Conservation (phyloP, 2,329 filamentous ascomycete genomes). For the Alternaria infectoria region DNA sequence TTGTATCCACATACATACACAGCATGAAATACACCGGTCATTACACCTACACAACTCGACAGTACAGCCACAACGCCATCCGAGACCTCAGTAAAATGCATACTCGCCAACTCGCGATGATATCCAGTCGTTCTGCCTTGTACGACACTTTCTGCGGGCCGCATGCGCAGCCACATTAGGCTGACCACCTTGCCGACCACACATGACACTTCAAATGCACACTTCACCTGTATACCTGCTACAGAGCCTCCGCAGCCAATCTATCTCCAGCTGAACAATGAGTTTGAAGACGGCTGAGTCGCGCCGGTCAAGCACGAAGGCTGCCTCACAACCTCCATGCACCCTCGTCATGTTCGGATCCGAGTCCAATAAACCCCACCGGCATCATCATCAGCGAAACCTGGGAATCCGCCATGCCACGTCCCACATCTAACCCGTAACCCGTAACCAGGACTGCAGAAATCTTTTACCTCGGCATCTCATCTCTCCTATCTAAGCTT, state of each 20-base stretch:
- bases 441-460: neutral
- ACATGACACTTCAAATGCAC: neutral
- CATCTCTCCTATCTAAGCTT: neutral
- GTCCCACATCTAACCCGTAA: neutral
- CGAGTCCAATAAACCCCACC: neutral
- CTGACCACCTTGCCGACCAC: neutral
- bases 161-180: slow-evolving; percentile 17
- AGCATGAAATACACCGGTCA: neutral
- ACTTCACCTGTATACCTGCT: neutral
- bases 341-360: neutral
- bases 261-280: neutral
- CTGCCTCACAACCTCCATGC: neutral
- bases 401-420: neutral
- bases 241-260: neutral
- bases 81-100: neutral
- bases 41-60: neutral
- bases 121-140: slow-evolving; percentile 10
- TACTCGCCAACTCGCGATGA: neutral
- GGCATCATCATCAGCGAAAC: neutral
- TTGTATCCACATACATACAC: neutral
- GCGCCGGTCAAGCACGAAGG: neutral
- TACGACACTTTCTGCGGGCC: slow-evolving; percentile 8
- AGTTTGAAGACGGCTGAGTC: neutral
- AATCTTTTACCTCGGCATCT: neutral
- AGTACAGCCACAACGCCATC: neutral